Evolutionary conservation across 116 monocot species (phyloP), one percentile per base, ranked within the genome.

Genomic region (Iris pallida): DNA sequence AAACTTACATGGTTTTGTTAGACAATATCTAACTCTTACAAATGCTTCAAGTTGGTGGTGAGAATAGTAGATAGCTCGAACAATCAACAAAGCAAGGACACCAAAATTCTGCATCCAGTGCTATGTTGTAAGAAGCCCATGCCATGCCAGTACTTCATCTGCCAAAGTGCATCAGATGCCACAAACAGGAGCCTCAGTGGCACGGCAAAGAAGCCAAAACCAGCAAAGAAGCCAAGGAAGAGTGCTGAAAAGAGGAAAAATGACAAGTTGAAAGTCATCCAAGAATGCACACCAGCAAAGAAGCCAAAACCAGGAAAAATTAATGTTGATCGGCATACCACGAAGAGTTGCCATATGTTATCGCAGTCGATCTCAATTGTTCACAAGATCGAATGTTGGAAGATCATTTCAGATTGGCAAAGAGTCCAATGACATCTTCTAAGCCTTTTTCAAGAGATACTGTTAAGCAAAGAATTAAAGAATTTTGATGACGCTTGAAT

Each of bases 221-320:
- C n/a, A n/a, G n/a, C n/a, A n/a, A n/a, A n/a, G n/a, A n/a, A n/a
- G n/a, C 83, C 83, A 15, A 78, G 55, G 15, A 76, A 79, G 63
- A 86, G 78, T 61, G 12, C 42, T 0, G 45, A 65, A 4, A 85
- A 60, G 68, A 82, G 77, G 73, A 95, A 77, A 63, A 95, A 90
- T 62, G 81, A 86, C 63, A 79, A 78, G 69, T 90, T 90, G 0
- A 95, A 90, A 70, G 94, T 95, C 44, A 65, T 95, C 47, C 55
- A 18, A 9, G 49, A 51, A 1, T 7, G 13, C 41, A 30, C 8
- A 30, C 56, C 56, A 56, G 19, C 13, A 13, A 59, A 59, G 16
- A 73, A 73, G 5, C 79, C 73, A 7, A 75, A 59, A 43, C 53
- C 71, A 17, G 46, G 18, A 14, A 69, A 42, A 52, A 15, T 58